Percentiles rank a stretch among this genome's conserved stretches.
Conservation (phyloP, 139 green algal species). For the Volvox africanus region DNA sequence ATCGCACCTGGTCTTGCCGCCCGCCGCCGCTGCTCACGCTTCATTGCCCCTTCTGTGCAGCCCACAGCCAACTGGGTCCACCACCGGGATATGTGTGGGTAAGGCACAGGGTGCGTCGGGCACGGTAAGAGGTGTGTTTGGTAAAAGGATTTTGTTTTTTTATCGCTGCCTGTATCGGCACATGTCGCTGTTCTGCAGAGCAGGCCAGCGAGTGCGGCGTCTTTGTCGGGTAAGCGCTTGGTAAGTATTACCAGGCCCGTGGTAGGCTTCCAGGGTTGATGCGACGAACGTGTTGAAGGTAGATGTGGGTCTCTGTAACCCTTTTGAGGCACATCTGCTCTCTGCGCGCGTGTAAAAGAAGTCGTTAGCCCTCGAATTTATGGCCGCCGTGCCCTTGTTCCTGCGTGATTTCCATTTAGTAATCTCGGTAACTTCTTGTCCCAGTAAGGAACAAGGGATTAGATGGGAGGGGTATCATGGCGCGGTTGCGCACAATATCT, state of each 20-base stretch:
- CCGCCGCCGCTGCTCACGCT: conserved; percentile 6
- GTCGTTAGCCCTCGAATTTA: no score
- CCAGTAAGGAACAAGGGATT: no score
- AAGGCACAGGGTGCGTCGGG: not conserved
- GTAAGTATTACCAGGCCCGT: not conserved
- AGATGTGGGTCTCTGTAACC: no score
- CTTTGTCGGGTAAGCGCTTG: conserved; percentile 6
- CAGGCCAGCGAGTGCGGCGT: not conserved
- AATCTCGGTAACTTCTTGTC: no score
- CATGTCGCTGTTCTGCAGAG: not conserved
- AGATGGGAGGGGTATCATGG: no score
- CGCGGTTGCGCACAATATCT: no score
- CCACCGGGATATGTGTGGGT: not conserved
- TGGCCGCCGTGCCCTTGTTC: no score
- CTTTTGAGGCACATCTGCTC: no score
- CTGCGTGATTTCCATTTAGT: no score
- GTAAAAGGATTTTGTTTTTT: not conserved
- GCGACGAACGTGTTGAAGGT: no score
- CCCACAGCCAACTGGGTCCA: not conserved
- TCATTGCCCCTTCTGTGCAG: not conserved
- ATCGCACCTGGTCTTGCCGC: not conserved
- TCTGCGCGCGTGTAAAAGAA: no score
- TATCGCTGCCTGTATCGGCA: not conserved
- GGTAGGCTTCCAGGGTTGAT: no score
- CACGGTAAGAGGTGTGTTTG: conserved; percentile 22